Conservation (phyloP, 345 rosid species). For the Litchi chinensis region DNA sequence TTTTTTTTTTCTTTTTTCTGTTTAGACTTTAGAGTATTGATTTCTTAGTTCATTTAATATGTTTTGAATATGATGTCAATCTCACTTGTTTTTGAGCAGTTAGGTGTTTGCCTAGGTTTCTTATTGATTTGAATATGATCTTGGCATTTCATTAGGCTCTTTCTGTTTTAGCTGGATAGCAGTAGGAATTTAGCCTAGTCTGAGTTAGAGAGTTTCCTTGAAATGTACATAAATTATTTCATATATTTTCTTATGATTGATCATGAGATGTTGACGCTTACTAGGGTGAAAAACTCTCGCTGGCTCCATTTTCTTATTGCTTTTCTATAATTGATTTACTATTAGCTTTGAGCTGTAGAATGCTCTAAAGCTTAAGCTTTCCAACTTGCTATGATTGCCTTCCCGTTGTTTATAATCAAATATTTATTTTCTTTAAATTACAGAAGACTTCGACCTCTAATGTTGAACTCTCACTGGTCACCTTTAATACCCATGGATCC, state of each 20-base stretch:
- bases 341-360: neutral
- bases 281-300: neutral
- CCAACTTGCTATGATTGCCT: slow-evolving; percentile 14
- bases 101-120: neutral
- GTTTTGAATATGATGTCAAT: neutral
- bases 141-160: neutral
- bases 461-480: slow-evolving; percentile 74
- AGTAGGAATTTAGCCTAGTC: neutral
- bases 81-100: neutral
- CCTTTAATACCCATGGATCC: slow-evolving; percentile 83
- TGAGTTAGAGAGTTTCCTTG: neutral
- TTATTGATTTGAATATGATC: neutral
- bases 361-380: slow-evolving; percentile 1
- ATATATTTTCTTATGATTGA: neutral
- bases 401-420: neutral
- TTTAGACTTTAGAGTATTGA: neutral
- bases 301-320: neutral
- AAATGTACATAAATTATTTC: neutral
- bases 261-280: neutral
- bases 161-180: neutral
- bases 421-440: slow-evolving; percentile 19
- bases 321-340: neutral
- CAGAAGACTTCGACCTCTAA: slow-evolving; percentile 65
- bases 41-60: neutral
- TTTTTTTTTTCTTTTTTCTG: neutral